Evolutionary conservation across 306 rosid species (phyloP), one percentile per base, ranked within the genome.

Genomic region (Dryas octopetala): DNA sequence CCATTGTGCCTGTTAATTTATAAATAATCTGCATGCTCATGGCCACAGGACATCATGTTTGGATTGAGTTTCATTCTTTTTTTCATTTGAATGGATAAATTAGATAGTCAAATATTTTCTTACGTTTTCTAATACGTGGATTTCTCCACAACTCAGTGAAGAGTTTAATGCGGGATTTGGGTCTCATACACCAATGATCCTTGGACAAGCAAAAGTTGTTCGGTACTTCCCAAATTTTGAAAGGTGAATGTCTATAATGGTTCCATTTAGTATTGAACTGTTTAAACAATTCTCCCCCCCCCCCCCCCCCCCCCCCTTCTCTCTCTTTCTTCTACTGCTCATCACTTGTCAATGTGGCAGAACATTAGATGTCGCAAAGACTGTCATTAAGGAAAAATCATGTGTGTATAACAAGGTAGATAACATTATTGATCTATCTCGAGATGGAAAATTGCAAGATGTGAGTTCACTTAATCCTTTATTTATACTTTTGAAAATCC

Each of bases 151-250:
- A 64, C 79, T 79, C 91, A 95, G 97, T 71, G 92, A 92, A 83
- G 97, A 91, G 80, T 91, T 89, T 80, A 89, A 82, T 76, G 66
- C 96, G 84, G 97, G 93, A 84, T 95, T 95, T 85, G 98, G 97
- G 70, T 92, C 98, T 83, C 97, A 95, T 78, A 95, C 97, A 43
- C 91, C 98, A 40, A 78, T 95, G 88, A 79, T 95, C 89, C 93
- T 89, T 74, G 98, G 98, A 73, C 98, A 95, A 88, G 97, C 97
- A 81, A 95, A 89, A 78, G 96, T 95, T 82, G 89, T 92, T 54
- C 96, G 97, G 41, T 95, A 92, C 80, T 92, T 79, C 45, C 92
- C 97, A 45, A 83, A 95, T 83, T 89, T 85, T 75, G 93, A 89
- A 81, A 89, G 98, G 98, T 95, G 76, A 76, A 82, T 38, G 53